A percentile compares a stretch with the other conserved stretches of the same genome.
Evolutionary conservation across 2,329 filamentous ascomycete species (phyloP).

Genomic region (Exophiala spinifera): DNA sequence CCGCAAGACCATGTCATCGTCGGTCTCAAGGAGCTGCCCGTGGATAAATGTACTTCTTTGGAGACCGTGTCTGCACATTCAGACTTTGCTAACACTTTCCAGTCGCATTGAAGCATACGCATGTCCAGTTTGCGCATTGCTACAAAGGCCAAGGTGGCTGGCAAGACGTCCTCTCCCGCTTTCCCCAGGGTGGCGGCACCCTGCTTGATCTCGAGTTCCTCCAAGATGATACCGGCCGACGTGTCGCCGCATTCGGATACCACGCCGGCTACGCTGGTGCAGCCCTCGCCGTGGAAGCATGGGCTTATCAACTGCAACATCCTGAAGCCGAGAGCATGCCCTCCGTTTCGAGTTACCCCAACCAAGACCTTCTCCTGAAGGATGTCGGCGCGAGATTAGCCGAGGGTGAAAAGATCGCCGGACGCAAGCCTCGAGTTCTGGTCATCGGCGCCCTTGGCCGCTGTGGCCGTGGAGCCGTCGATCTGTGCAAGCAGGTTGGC

Average conservation of each 20-base stretch:
- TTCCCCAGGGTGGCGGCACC: conserved; percentile 70
- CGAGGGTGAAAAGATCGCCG: conserved; percentile 63
- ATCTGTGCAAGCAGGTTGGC: conserved; percentile 72
- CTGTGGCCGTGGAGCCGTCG: conserved; percentile 80
- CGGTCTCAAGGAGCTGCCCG: conserved; percentile 74
- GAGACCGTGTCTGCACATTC: conserved; percentile 15
- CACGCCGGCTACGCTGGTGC: conserved; percentile 70
- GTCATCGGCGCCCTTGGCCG: conserved; percentile 74
- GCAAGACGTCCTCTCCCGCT: conserved; percentile 75
- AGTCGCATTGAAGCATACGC: conserved; percentile 67
- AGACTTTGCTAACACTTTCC: not conserved
- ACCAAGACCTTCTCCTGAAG: conserved; percentile 68
- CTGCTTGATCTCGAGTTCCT: conserved; percentile 88
- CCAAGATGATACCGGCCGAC: conserved; percentile 66
- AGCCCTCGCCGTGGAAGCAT: conserved; percentile 72
- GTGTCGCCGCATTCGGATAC: conserved; percentile 52
- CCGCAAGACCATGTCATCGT: conserved; percentile 68
- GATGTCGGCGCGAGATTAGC: conserved; percentile 71
- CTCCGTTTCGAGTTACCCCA: conserved; percentile 62
- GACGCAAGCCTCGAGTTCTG: conserved; percentile 68
- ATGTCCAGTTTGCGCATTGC: conserved; percentile 70
- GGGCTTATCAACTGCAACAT: conserved; percentile 62
- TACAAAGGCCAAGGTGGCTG: conserved; percentile 77
- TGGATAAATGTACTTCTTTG: conserved; percentile 48
- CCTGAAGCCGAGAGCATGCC: conserved; percentile 66